Evolutionary conservation across 2,329 filamentous ascomycete species (phyloP).

Genomic region (Apiospora kogelbergensis): DNA sequence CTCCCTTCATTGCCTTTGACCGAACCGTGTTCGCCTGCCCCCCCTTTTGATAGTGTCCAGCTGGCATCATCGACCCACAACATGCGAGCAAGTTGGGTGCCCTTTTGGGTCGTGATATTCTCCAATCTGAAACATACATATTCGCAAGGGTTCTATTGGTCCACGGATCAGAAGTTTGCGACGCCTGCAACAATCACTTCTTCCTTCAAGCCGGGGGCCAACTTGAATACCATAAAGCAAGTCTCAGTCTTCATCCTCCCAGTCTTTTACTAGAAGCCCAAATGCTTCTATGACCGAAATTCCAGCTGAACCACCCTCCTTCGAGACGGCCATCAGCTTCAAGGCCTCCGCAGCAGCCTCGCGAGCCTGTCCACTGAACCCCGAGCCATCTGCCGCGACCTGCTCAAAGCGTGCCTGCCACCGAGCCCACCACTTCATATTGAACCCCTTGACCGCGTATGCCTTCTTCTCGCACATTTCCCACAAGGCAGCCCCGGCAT

Average conservation of each 20-base stretch:
- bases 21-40: too few relatives aligned
- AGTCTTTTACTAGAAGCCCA: neutral
- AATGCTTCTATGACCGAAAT: neutral
- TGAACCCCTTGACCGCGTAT: neutral
- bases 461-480: conserved; percentile 4
- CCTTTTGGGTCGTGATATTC: neutral
- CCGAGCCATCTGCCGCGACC: neutral
- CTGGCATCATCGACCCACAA: neutral
- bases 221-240: neutral
- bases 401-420: neutral
- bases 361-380: neutral
- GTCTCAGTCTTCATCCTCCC: neutral
- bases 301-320: neutral
- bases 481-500: neutral
- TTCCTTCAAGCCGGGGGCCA: neutral
- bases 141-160: neutral
- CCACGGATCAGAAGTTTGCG: neutral
- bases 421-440: neutral
- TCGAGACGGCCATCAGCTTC: neutral
- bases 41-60: too few relatives aligned
- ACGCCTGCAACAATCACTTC: neutral
- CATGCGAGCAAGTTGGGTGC: neutral
- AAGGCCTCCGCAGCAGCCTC: neutral
- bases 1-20: too few relatives aligned
- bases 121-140: neutral